Evolutionary conservation across 768 basidiomycete species (phyloP).

Genomic region (Bullera alba): DNA sequence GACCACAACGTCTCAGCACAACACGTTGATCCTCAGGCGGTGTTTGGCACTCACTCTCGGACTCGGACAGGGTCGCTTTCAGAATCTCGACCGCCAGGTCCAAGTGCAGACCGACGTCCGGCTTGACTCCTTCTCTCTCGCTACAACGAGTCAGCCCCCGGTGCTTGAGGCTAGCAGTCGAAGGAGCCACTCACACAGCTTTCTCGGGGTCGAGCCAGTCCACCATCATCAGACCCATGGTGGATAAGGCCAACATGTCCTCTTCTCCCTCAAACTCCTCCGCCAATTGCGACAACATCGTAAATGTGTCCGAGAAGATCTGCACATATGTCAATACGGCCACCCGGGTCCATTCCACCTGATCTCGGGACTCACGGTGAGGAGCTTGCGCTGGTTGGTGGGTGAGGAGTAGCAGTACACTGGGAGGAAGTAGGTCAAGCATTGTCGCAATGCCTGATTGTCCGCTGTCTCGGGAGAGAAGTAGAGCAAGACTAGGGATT

Average conservation of each 20-base stretch:
- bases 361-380: slow-evolving; percentile 50
- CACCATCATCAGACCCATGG: slow-evolving; percentile 69
- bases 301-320: slow-evolving; percentile 67
- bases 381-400: slow-evolving; percentile 66
- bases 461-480: slow-evolving; percentile 71
- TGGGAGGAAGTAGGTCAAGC: slow-evolving; percentile 76
- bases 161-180: neutral
- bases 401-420: slow-evolving; percentile 76
- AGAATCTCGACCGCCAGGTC: slow-evolving; percentile 58
- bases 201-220: slow-evolving; percentile 87
- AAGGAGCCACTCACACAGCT: slow-evolving; percentile 49
- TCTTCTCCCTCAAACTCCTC: slow-evolving; percentile 60
- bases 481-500: slow-evolving; percentile 57
- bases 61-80: slow-evolving; percentile 51
- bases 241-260: slow-evolving; percentile 64
- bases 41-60: slow-evolving; percentile 51
- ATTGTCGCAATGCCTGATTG: slow-evolving; percentile 79
- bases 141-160: slow-evolving; percentile 41
- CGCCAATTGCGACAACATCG: slow-evolving; percentile 55
- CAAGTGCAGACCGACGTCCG: slow-evolving; percentile 51
- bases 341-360: neutral
- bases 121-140: slow-evolving; percentile 48
- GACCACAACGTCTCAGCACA: neutral
- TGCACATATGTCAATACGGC: slow-evolving; percentile 35
- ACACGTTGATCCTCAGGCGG: too few species aligned